Evolutionary conservation across 192 early-diverging fungal genomes (phyloP), one percentile per base, ranked within the genome.

Genomic region (Jimgerdemannia flammicorona): DNA sequence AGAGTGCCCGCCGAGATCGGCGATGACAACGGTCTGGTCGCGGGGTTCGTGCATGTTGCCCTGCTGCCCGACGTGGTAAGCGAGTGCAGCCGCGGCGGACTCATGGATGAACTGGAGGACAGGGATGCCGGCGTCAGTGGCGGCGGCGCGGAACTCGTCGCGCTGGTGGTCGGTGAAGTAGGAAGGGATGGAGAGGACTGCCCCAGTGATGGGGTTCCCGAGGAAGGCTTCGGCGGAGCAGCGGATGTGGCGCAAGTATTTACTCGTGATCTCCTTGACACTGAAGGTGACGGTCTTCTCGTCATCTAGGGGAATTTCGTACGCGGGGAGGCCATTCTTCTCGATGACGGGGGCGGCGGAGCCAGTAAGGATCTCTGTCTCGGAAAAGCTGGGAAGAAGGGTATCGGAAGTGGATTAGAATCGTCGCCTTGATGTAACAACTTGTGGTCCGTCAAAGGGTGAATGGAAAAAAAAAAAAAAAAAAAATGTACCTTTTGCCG

Each of bases 211-310:
- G 70, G 86, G 77, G 70, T 79, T 83, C 70, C 96, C 95, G 76
- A 95, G 78, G 89, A 92, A 99, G 73, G 85, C 87, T 84, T 95
- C 95, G 42, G 97, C 97, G 72, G 95, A 95, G 70, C 94, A 93
- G 75, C 89, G 88, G 78, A 99, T 83, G 74, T 91, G 89, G 44
- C 77, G 75, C 75, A 99, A 83, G 82, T 93, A 97, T 82, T 94
- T 93, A 75, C 91, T 86, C 29, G 93, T 86, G 43, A 94, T 85
- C 72, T 94, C 91, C 49, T 87, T 78, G n/a, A 90, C 91, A 40
- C 91, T 89, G 76, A 94, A 88, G 74, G 85, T 83, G 74, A 83
- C 76, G 74, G 83, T 81, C 72, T 90, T 84, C 40, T 86, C 90
- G 54, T 90, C 89, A 41, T 85, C 86, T 69, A 87, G 87, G 64